phyloP scores from a whole-genome alignment of 1,284 basidiomycete genomes.

The Rugosomyces carneus region DNA sequence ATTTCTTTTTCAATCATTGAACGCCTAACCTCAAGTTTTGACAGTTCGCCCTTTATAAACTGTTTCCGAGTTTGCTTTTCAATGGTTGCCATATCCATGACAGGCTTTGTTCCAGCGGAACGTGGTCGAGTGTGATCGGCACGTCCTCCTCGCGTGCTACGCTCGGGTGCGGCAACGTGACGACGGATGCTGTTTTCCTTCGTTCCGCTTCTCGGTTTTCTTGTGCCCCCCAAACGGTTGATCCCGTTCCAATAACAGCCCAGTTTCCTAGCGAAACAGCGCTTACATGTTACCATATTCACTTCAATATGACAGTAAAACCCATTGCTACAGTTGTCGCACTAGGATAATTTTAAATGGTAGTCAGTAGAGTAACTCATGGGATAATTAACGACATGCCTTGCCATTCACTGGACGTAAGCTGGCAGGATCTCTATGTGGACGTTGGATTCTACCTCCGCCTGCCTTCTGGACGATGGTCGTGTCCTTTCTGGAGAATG shows the following conservation, averaged over 20 bases:
- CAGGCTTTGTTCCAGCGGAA: not conserved
- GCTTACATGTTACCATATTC: not conserved
- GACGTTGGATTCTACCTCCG: not conserved
- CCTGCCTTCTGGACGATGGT: not conserved
- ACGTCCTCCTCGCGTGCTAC: not conserved
- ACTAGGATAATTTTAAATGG: not conserved
- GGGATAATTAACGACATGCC: too few relatives aligned
- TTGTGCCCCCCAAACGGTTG: not conserved
- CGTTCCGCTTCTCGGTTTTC: too few relatives aligned
- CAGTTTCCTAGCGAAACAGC: not conserved
- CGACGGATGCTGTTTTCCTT: too few relatives aligned
- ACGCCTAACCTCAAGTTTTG: not conserved
- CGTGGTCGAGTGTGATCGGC: not conserved
- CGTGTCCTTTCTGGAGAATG: not conserved
- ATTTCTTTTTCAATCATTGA: not conserved
- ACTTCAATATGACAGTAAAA: not conserved
- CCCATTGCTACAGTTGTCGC: not conserved
- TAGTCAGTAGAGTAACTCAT: too few relatives aligned
- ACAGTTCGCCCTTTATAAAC: not conserved
- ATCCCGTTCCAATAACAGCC: not conserved
- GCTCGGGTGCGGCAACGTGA: not conserved
- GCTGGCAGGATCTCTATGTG: not conserved
- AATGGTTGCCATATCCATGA: not conserved
- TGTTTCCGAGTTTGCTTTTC: not conserved
- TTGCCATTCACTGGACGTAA: not conserved